Conservation (phyloP, 2,329 filamentous ascomycete genomes). For the Ophiocordyceps camponoti-saundersi region DNA sequence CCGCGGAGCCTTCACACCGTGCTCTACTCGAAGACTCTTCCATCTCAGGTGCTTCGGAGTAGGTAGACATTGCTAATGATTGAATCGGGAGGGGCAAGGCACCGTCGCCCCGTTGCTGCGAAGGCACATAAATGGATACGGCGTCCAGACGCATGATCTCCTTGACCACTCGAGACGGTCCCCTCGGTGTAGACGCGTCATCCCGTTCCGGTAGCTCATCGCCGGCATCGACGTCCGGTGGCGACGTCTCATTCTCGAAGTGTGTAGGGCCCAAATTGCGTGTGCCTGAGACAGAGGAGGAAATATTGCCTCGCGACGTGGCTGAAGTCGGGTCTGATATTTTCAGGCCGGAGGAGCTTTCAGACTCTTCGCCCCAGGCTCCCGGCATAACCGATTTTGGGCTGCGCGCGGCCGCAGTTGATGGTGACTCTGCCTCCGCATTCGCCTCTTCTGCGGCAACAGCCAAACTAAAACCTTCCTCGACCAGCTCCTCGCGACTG, state of each 20-base stretch:
- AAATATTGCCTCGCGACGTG: not conserved
- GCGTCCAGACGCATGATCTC: slow-evolving; percentile 32
- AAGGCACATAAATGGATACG: slow-evolving; percentile 38
- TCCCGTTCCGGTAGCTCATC: slow-evolving; percentile 11
- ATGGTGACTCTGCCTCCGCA: not conserved
- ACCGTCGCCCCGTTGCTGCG: slow-evolving; percentile 24
- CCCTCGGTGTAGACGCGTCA: slow-evolving; percentile 30
- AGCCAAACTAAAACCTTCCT: too few relatives aligned
- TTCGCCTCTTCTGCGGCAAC: too few relatives aligned
- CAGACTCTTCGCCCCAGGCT: slow-evolving; percentile 26
- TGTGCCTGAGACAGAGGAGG: not conserved
- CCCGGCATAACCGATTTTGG: slow-evolving; percentile 27
- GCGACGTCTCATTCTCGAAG: not conserved
- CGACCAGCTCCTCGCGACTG: not conserved
- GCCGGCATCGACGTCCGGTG: not conserved
- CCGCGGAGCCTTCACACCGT: not conserved
- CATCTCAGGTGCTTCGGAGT: slow-evolving; percentile 40
- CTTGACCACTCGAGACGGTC: slow-evolving; percentile 36
- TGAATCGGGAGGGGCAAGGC: slow-evolving; percentile 12
- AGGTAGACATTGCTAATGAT: slow-evolving; percentile 19
- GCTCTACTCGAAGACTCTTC: slow-evolving; percentile 17
- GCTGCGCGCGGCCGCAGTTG: not conserved
- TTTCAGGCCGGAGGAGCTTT: not conserved
- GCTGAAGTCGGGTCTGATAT: not conserved
- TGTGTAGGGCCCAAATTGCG: not conserved